Base-by-base conservation (phyloP, 345 rosid species). In the Clarkia xantiana region DNA sequence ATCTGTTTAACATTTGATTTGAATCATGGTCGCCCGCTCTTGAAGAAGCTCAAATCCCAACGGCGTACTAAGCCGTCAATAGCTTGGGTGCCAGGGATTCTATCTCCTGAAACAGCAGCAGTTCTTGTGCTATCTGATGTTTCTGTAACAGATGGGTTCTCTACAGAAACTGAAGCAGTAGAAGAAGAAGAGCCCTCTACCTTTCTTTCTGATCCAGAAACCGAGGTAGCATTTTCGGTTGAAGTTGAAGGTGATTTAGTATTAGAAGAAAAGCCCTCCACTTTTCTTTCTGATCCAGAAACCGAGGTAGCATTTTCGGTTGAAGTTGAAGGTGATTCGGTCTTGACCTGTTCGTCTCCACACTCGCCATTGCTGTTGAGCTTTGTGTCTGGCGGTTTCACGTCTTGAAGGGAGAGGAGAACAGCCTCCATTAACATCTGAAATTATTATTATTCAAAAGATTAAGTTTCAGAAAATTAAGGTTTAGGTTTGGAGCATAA, bases 371-470 rank as follows among this genome's bases (percentile, higher is more conserved):
- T 59, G 44, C 39, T 43, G 48, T 44, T 39, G 34, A 42, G 56
- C 29, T 18, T 16, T 18, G 43, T 44, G 19, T 51, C 62, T 12
- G 19, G 56, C 20, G 23, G 60, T 52, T n/a, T 63, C 56, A 57
- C 17, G 57, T 68, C 74, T 68, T 62, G 69, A 9, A 73, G 58
- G n/a, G 77, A 73, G 51, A 58, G 63, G 12, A 69, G 69, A 42
- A 73, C 55, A 14, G 77, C 77, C 55, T 61, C 74, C 74, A 69
- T 65, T 18, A 73, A 59, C 77, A 73, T 73, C 77, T 69, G 68
- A 9, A 46, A 49, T 5, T 41, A 22, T 48, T 36, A 18, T 49
- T 48, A 58, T 14, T n/a, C 49, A 14, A 34, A 43, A 42, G 22
- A 14, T 40, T 10, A 23, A 19, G 10, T 11, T 6, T 3, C 40